phyloP scores from a whole-genome alignment of 805 yeast species.

The Barnettozyma salicaria region DNA sequence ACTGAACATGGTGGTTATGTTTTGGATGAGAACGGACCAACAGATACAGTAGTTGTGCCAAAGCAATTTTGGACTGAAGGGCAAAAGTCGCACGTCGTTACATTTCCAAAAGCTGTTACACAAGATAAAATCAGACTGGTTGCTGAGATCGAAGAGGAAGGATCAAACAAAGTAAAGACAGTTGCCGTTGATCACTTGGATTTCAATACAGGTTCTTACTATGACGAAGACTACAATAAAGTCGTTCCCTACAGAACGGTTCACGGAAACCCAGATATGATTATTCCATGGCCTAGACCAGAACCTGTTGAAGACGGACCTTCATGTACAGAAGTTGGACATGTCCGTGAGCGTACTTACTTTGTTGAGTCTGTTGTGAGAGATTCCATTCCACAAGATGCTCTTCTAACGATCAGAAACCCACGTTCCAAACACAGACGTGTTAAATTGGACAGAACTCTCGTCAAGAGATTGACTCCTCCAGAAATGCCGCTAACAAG shows the following conservation, averaged over 20 bases:
- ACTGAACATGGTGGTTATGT: constrained; percentile 56
- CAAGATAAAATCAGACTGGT: constrained; percentile 64
- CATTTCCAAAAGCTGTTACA: constrained; percentile 59
- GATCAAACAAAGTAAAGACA: constrained; percentile 52
- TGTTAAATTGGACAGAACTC: constrained; percentile 55
- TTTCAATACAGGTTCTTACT: constrained; percentile 56
- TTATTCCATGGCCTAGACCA: constrained; percentile 89
- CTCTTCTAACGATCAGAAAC: constrained; percentile 65
- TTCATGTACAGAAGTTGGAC: constrained; percentile 49
- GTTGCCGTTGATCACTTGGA: constrained; percentile 75
- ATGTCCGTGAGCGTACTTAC: constrained; percentile 66
- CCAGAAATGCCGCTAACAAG: constrained; percentile 76
- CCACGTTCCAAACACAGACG: constrained; percentile 64
- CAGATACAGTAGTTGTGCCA: constrained; percentile 61
- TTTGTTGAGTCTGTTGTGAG: constrained; percentile 61
- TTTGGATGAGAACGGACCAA: constrained; percentile 63
- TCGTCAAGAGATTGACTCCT: constrained; percentile 52
- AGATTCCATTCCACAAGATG: constrained; percentile 64
- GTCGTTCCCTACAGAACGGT: constrained; percentile 77
- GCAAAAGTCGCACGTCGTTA: constrained; percentile 64
- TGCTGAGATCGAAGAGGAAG: constrained; percentile 64
- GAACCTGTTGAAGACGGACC: constrained; percentile 46
- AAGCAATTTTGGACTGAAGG: constrained; percentile 65
- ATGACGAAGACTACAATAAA: constrained; percentile 64
- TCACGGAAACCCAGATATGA: constrained; percentile 57